These are phyloP conservation scores for Cruciata laevipes DNA, from an alignment of 257 asterid genomes.

Conservation along the genomic window DNA sequence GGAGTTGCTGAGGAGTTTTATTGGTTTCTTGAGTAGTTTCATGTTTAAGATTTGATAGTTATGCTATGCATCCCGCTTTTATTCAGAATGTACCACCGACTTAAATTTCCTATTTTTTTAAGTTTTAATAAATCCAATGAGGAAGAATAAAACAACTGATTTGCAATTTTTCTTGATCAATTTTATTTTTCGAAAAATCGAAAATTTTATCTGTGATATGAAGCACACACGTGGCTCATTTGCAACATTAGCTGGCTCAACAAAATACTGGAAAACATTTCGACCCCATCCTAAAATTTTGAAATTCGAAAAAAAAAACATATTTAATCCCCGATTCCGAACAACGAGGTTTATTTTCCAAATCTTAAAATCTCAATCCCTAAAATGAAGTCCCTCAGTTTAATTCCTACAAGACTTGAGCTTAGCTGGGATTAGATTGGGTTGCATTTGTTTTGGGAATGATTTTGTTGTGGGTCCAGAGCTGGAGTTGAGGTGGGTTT, in stretches of 20 bases:
- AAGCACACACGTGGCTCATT: constrained; percentile 16
- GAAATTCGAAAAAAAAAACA: not conserved
- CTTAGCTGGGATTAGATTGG: not conserved
- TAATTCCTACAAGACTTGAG: constrained; percentile 1
- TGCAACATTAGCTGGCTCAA: not conserved
- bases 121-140: too few species aligned
- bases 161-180: too few species aligned
- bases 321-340: constrained; percentile 12
- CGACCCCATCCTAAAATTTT: not conserved
- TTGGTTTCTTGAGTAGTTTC: too few species aligned
- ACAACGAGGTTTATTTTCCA: constrained; percentile 17
- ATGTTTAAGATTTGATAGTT: too few species aligned
- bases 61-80: too few species aligned
- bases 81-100: not conserved
- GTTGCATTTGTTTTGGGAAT: not conserved
- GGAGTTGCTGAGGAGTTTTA: not conserved
- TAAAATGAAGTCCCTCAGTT: too few species aligned
- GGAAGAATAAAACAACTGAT: too few species aligned
- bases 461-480: constrained; percentile 21
- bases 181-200: too few species aligned
- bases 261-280: not conserved
- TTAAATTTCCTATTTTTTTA: too few species aligned
- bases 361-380: constrained; percentile 12
- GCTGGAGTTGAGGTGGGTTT: constrained; percentile 50
- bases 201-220: too few species aligned